Evolutionary conservation across 306 rosid genomes (phyloP).

Genomic region (Vigna radiata): DNA sequence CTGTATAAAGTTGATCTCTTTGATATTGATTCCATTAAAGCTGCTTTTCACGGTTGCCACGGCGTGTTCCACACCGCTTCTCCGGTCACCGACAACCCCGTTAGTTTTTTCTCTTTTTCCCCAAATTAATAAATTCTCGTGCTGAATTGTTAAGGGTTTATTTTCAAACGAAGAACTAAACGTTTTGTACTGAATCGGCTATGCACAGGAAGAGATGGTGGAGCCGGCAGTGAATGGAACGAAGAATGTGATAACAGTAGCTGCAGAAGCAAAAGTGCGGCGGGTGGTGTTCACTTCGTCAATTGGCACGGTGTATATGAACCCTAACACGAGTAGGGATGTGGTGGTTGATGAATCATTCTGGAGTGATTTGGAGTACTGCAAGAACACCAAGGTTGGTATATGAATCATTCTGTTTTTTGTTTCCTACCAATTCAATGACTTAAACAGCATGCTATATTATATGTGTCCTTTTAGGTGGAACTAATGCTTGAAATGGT

Average conservation of each 20-base stretch:
- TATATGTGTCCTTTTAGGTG: background rate
- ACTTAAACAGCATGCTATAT: background rate
- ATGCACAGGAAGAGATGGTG: slow-evolving; percentile 70
- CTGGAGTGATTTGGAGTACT: slow-evolving; percentile 90
- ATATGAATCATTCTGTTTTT: background rate
- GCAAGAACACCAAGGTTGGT: slow-evolving; percentile 85
- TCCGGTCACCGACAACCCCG: slow-evolving; percentile 88
- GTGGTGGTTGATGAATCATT: slow-evolving; percentile 76
- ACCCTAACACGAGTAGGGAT: slow-evolving; percentile 70
- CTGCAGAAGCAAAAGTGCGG: slow-evolving; percentile 73
- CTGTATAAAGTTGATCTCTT: slow-evolving; percentile 80
- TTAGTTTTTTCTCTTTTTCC: slow-evolving; percentile 21
- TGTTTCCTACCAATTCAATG: background rate
- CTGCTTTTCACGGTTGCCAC: slow-evolving; percentile 67
- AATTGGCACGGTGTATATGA: slow-evolving; percentile 87
- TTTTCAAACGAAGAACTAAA: no score
- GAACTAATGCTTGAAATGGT: background rate
- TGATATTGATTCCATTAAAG: slow-evolving; percentile 61
- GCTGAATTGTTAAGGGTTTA: no score
- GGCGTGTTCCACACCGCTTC: slow-evolving; percentile 93
- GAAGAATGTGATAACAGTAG: slow-evolving; percentile 69
- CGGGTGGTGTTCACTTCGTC: slow-evolving; percentile 96
- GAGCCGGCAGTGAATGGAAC: slow-evolving; percentile 82
- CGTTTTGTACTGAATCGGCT: no score
- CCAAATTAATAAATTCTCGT: background rate